A percentile compares a stretch with the other conserved stretches of the same genome.
Conservation (phyloP, 306 rosid genomes). For the Vigna angularis region DNA sequence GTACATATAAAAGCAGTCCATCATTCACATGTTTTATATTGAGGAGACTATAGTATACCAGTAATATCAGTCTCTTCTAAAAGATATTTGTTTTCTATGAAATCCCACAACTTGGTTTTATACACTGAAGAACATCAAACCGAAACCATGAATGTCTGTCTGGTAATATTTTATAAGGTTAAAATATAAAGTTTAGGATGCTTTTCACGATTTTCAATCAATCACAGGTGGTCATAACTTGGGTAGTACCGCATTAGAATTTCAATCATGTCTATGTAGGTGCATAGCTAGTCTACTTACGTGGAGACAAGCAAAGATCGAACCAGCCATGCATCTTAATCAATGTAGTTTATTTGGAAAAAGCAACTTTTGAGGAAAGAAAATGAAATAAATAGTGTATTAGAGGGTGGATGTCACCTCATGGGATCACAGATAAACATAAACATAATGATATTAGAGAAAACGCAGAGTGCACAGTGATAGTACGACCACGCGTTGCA, state of each 20-base stretch:
- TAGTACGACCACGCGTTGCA: constrained; percentile 65
- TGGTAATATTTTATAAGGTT: no score
- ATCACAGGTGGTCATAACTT: neutral
- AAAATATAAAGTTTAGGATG: no score
- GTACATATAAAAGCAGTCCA: neutral
- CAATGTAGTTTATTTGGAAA: neutral
- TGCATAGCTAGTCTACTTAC: neutral
- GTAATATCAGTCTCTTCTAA: neutral
- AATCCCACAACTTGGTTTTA: neutral
- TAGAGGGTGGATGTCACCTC: neutral
- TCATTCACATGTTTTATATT: neutral
- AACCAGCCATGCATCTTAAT: neutral
- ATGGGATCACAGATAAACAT: constrained; percentile 3
- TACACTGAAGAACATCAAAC: no score
- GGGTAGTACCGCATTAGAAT: neutral
- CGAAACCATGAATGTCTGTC: no score
- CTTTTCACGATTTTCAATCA: neutral
- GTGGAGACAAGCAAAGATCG: neutral
- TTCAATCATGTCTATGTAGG: neutral
- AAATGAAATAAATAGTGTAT: no score
- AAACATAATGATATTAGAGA: no score
- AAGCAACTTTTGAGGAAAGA: neutral
- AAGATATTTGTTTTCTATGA: neutral
- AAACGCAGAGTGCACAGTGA: constrained; percentile 43
- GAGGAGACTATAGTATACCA: neutral